Base-by-base conservation (phyloP, 2,329 filamentous ascomycete species). In the Septoria linicola region DNA sequence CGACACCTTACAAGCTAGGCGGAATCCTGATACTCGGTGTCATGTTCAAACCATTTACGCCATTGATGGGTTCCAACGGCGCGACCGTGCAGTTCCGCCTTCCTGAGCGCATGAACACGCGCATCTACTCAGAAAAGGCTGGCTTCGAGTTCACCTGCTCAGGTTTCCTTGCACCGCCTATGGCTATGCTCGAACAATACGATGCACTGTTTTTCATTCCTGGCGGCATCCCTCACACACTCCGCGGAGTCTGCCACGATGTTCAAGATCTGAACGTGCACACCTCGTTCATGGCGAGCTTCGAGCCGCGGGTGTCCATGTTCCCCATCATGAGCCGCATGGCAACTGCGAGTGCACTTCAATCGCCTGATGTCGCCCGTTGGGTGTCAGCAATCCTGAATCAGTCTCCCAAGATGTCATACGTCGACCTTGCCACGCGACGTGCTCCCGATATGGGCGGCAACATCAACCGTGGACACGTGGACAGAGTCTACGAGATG, bases 1-100 rank as follows among this genome's bases (percentile, higher is more conserved):
- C 43, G 2, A 35, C 42, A 13, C 45, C 56, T 13, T 54, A 53
- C 20, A 23, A 49, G 14, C 39, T 60, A 7, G 58, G 58, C 10
- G 30, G 35, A 14, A 20, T 47, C 10, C 37, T 57, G 11, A 52
- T 53, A 3, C 36, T 60, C 49, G 58, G 53, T 8, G 49, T 60
- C 6, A 42, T 17, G 6, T 60, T 59, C 47, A 27, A 31, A 23
- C 17, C 36, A 1, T 53, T 51, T 34, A 32, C 39, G 11, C 48
- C 41, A 21, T 41, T 57, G 13, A 37, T 16, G 25, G 43, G 34
- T n/a, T 27, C 43, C 16, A 48, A 51, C n/a, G 57, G 54, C 4
- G 72, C 69, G 34, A 83, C 78, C 64, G 80, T 80, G 0, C 82
- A 49, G 11, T 58, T 56, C 23, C 32, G 45, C 6, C 41, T 60